phyloP scores from a whole-genome alignment of 257 asterid genomes.

The Linaria vulgaris region DNA sequence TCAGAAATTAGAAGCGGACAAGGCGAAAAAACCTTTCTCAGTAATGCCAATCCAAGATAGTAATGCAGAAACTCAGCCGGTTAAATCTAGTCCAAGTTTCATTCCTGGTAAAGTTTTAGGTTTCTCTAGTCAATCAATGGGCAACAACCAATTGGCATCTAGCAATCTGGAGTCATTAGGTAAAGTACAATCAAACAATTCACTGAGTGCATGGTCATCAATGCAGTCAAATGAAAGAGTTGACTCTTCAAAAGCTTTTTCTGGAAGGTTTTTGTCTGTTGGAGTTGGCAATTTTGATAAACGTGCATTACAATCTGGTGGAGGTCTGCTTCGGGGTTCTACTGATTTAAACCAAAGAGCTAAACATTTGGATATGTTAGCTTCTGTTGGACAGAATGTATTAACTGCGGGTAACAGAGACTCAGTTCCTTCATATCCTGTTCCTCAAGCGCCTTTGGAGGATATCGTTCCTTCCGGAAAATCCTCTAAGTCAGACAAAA shows the following conservation, averaged over 20 bases:
- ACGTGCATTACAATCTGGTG: constrained; percentile 34
- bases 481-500: constrained; percentile 36
- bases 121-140: constrained; percentile 38
- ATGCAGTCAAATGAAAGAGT: constrained; percentile 35
- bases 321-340: constrained; percentile 36
- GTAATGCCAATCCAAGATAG: constrained; percentile 28
- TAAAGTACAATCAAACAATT: constrained; percentile 34
- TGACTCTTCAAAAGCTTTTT: constrained; percentile 33
- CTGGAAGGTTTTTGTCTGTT: constrained; percentile 33
- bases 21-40: constrained; percentile 29
- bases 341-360: constrained; percentile 41
- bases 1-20: constrained; percentile 33
- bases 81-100: constrained; percentile 35
- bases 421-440: constrained; percentile 33
- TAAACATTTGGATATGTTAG: constrained; percentile 31
- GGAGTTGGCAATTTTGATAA: constrained; percentile 35
- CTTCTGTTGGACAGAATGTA: constrained; percentile 42
- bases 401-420: constrained; percentile 35
- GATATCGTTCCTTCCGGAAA: constrained; percentile 41
- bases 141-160: constrained; percentile 33
- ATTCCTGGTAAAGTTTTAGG: constrained; percentile 35
- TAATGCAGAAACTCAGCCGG: constrained; percentile 32
- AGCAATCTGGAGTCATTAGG: constrained; percentile 34
- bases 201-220: constrained; percentile 37
- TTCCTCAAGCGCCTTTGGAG: constrained; percentile 37